Evolutionary conservation across 106 monocot species (phyloP).

Genomic region (Dioscorea zingiberensis): DNA sequence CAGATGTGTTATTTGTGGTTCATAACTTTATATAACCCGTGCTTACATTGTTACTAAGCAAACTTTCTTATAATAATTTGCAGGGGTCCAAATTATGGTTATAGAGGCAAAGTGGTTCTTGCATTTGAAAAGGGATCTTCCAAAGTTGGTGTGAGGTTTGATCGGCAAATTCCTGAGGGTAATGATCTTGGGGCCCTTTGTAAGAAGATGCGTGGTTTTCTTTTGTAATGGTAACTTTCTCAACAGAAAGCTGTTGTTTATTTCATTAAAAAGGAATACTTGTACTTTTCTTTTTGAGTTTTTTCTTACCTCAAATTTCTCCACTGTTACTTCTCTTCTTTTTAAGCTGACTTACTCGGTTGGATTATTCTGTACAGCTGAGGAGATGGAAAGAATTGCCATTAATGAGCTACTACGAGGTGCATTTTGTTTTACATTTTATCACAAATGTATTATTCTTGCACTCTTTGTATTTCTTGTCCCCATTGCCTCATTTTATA

Average conservation of each 20-base stretch:
- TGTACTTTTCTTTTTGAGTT: neutral
- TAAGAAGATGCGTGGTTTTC: slow-evolving; percentile 94
- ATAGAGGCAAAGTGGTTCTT: slow-evolving; percentile 86
- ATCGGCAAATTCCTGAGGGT: slow-evolving; percentile 78
- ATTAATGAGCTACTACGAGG: slow-evolving; percentile 79
- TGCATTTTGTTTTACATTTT: neutral
- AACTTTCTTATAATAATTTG: neutral
- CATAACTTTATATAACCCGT: no score
- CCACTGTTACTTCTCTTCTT: neutral
- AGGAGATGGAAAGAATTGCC: slow-evolving; percentile 79
- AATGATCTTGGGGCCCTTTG: slow-evolving; percentile 93
- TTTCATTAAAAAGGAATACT: neutral
- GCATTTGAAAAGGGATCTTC: slow-evolving; percentile 83
- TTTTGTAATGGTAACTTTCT: slow-evolving; percentile 67
- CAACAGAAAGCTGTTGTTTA: neutral
- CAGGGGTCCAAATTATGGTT: slow-evolving; percentile 88
- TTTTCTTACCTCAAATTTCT: neutral
- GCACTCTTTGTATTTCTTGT: neutral
- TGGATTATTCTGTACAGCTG: slow-evolving; percentile 60
- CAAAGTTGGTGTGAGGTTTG: slow-evolving; percentile 97
- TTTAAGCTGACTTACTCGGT: slow-evolving; percentile 65
- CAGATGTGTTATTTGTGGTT: no score
- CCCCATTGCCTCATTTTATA: slow-evolving; percentile 10
- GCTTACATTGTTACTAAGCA: no score
- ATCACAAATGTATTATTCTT: neutral